Conservation (phyloP, 495 filamentous ascomycete genomes). For the Platismatia glauca region DNA sequence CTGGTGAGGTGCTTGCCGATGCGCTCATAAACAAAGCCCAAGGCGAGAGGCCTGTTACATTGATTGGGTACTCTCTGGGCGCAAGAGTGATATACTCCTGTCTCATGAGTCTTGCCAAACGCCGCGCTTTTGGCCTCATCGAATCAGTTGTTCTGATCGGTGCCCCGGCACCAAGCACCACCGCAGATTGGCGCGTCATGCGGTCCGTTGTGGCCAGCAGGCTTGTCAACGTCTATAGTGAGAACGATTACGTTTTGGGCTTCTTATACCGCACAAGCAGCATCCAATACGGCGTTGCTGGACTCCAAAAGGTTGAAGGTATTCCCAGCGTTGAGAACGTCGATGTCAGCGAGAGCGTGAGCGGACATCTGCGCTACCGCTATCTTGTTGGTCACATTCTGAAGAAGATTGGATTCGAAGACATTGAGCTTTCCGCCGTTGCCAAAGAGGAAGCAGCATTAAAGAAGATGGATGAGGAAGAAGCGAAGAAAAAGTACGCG, state of each 20-base stretch:
- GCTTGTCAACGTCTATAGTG: slow-evolving; percentile 67
- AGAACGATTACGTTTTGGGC: slow-evolving; percentile 68
- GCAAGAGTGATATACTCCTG: slow-evolving; percentile 82
- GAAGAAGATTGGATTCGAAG: slow-evolving; percentile 56
- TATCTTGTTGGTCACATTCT: slow-evolving; percentile 62
- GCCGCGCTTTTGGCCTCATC: slow-evolving; percentile 74
- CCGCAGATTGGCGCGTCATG: slow-evolving; percentile 57
- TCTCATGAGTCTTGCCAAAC: slow-evolving; percentile 63
- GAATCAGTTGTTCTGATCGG: slow-evolving; percentile 82
- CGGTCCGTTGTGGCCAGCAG: slow-evolving; percentile 64
- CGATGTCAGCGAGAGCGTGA: slow-evolving; percentile 60
- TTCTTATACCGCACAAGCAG: slow-evolving; percentile 72
- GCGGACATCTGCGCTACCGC: slow-evolving; percentile 65
- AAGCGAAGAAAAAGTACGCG: slow-evolving; percentile 27
- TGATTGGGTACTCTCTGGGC: slow-evolving; percentile 84
- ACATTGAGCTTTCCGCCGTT: slow-evolving; percentile 49
- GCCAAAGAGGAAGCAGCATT: slow-evolving; percentile 51
- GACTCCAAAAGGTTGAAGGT: slow-evolving; percentile 55
- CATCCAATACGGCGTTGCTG: slow-evolving; percentile 67
- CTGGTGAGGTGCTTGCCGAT: slow-evolving; percentile 77
- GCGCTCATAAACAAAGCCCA: slow-evolving; percentile 79
- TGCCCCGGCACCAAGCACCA: slow-evolving; percentile 61
- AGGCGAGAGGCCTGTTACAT: slow-evolving; percentile 79
- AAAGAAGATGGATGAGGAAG: slow-evolving; percentile 46
- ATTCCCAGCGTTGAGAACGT: slow-evolving; percentile 68